These are phyloP conservation scores for Spathaspora boniae DNA, from an alignment of 805 yeast genomes.

Conservation along the genomic window DNA sequence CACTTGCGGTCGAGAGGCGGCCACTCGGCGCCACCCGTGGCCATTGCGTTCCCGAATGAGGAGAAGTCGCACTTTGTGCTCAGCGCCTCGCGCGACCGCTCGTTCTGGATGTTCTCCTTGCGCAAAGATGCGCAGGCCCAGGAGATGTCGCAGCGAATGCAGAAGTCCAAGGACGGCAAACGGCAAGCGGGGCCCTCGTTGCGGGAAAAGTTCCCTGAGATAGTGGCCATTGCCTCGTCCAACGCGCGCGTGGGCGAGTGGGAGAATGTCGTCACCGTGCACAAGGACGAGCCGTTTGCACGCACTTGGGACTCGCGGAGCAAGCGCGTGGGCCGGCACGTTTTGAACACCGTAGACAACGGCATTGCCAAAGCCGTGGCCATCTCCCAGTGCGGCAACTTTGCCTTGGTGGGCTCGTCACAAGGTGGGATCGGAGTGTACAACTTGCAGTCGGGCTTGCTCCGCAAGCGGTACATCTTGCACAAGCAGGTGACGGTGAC, in stretches of 20 bases:
- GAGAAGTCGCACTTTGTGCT: conserved; percentile 75
- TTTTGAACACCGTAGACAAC: conserved; percentile 69
- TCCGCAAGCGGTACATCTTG: conserved; percentile 63
- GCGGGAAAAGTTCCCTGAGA: conserved; percentile 75
- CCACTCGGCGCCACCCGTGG: conserved; percentile 86
- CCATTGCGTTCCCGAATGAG: conserved; percentile 71
- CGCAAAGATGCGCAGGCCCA: conserved; percentile 96
- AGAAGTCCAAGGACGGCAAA: conserved; percentile 27
- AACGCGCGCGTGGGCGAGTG: conserved; percentile 81
- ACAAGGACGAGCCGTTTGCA: conserved; percentile 77
- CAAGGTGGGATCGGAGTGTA: conserved; percentile 81
- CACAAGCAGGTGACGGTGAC: conserved; percentile 75
- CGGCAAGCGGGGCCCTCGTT: conserved; percentile 57
- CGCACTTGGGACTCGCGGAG: conserved; percentile 85
- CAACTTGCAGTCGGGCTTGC: conserved; percentile 87
- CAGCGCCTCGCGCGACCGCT: conserved; percentile 81
- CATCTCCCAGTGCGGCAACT: conserved; percentile 92
- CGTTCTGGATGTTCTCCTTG: conserved; percentile 89
- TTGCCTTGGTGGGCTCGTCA: conserved; percentile 87
- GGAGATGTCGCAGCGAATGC: conserved; percentile 77
- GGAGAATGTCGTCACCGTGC: conserved; percentile 91
- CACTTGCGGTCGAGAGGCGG: conserved; percentile 93
- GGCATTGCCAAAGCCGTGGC: conserved; percentile 72
- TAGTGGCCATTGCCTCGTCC: conserved; percentile 65
- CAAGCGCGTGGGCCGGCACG: conserved; percentile 76